phyloP scores from a whole-genome alignment of 2,329 filamentous ascomycete species.

The Fusarium foetens region DNA sequence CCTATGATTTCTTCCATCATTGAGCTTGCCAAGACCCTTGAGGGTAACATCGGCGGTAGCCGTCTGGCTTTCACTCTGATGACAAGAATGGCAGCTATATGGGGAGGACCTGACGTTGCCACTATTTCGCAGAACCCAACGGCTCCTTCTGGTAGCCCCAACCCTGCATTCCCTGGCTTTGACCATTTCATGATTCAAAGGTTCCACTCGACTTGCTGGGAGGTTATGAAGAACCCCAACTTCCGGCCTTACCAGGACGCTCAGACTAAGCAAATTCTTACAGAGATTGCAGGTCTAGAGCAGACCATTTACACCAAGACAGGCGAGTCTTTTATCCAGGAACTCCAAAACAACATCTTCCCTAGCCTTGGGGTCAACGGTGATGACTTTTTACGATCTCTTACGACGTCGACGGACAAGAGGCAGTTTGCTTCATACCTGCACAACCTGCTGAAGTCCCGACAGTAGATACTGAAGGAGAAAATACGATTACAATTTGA shows the following conservation, averaged over 20 bases:
- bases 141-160: conserved; percentile 61
- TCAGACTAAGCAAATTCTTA: conserved; percentile 86
- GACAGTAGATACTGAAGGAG: conserved; percentile 43
- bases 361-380: conserved; percentile 72
- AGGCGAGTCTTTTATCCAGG: conserved; percentile 80
- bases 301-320: conserved; percentile 92
- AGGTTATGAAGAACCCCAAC: conserved; percentile 78
- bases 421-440: conserved; percentile 74
- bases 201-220: conserved; percentile 92
- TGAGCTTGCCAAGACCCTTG: conserved; percentile 81
- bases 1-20: conserved; percentile 87
- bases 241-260: conserved; percentile 86
- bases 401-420: conserved; percentile 68
- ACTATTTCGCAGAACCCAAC: conserved; percentile 64
- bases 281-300: conserved; percentile 87
- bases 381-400: conserved; percentile 65
- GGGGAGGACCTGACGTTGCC: conserved; percentile 86
- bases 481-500: conserved; percentile 5
- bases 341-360: conserved; percentile 72
- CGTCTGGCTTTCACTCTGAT: conserved; percentile 85
- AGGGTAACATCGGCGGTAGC: conserved; percentile 68
- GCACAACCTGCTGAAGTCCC: conserved; percentile 63
- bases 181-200: conserved; percentile 89
- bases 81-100: conserved; percentile 82
- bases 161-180: conserved; percentile 82